Percentiles rank a stretch among this genome's conserved stretches.
Evolutionary conservation across 2,329 filamentous ascomycete species (phyloP).

Genomic region (Penicillium sp.): DNA sequence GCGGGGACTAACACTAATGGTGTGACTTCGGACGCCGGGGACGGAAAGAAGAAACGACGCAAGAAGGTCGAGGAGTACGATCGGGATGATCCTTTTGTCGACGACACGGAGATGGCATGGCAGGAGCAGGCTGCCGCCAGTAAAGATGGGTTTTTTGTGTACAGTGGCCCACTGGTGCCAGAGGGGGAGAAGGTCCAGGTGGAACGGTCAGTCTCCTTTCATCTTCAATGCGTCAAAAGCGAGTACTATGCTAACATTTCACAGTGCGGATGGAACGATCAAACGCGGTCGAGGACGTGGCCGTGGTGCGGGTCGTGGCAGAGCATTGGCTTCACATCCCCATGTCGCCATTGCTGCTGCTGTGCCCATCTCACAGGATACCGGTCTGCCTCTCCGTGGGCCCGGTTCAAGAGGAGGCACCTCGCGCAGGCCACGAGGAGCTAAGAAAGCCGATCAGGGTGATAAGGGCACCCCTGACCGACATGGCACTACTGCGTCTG

Average conservation of each 20-base stretch:
- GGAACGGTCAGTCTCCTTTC: constrained; percentile 53
- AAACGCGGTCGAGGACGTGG: constrained; percentile 62
- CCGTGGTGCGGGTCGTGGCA: constrained; percentile 49
- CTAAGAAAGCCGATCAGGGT: constrained; percentile 78
- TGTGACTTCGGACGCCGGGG: constrained; percentile 53
- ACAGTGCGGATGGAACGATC: constrained; percentile 70
- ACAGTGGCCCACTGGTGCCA: constrained; percentile 85
- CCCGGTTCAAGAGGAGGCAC: constrained; percentile 75
- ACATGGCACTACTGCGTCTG: constrained; percentile 28
- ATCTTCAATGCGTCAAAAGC: background rate
- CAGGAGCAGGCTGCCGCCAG: constrained; percentile 92
- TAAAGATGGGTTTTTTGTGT: constrained; percentile 97
- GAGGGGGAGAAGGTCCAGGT: constrained; percentile 76
- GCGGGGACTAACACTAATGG: constrained; percentile 56
- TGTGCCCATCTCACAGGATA: constrained; percentile 84
- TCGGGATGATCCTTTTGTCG: constrained; percentile 69
- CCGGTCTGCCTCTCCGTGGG: constrained; percentile 69
- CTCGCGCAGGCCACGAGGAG: constrained; percentile 78
- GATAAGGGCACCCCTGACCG: constrained; percentile 80
- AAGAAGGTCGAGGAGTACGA: constrained; percentile 69
- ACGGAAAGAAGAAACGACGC: constrained; percentile 70
- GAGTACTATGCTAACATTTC: constrained; percentile 18
- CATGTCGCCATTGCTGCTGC: constrained; percentile 75
- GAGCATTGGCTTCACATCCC: constrained; percentile 66
- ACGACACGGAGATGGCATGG: constrained; percentile 94